phyloP scores from a whole-genome alignment of 2,329 filamentous ascomycete species.

The Rhynchosporium secalis region DNA sequence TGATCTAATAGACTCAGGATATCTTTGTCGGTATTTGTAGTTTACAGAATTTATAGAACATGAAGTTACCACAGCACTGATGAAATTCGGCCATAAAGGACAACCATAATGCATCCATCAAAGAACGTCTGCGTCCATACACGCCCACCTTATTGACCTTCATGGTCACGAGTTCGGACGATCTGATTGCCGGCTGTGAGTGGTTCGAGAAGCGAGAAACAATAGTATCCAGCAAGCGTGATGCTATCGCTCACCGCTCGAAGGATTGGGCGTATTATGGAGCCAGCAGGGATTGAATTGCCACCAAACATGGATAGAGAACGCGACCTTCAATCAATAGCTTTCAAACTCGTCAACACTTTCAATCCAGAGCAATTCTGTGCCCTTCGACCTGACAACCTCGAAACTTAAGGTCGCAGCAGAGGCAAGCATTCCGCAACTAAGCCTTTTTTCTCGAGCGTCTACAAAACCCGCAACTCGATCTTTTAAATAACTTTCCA shows the following conservation, averaged over 20 bases:
- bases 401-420: not conserved
- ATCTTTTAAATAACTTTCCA: no score
- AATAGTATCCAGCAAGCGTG: not conserved
- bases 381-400: not conserved
- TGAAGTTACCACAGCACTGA: no score
- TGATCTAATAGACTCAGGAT: no score
- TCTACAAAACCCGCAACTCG: not conserved
- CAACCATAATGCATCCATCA: no score
- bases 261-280: not conserved
- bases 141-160: no score
- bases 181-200: no score
- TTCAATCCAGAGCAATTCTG: not conserved
- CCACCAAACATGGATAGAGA: not conserved
- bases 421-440: no score
- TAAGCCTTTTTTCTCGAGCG: not conserved
- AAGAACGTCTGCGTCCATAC: no score
- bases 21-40: no score
- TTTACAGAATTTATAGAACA: no score
- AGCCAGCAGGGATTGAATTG: not conserved
- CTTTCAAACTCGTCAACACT: not conserved
- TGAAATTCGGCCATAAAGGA: no score
- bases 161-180: no score
- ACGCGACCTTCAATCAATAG: conserved; percentile 1
- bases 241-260: not conserved
- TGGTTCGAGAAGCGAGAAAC: conserved; percentile 1